Evolutionary conservation across 164 flowering plant genomes (phyloP).

Genomic region (Santalum album): DNA sequence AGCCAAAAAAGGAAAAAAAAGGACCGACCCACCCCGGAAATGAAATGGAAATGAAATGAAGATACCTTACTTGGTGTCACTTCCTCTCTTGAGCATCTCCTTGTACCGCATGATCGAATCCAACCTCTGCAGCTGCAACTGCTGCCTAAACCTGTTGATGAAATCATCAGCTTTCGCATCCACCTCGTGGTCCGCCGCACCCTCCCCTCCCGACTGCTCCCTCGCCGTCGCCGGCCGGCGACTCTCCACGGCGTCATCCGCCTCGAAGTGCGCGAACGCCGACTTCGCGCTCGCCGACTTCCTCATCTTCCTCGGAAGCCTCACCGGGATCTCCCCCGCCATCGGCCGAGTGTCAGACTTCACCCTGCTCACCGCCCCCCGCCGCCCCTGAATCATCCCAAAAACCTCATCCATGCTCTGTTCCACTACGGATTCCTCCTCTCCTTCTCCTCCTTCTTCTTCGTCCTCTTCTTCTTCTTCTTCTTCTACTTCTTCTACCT

Average conservation of each 20-base stretch:
- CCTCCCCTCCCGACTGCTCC: constrained; percentile 19
- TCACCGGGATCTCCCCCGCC: constrained; percentile 30
- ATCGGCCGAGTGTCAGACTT: constrained; percentile 46
- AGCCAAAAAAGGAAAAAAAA: neutral
- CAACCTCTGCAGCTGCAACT: constrained; percentile 37
- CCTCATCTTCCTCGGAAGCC: constrained; percentile 33
- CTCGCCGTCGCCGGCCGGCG: constrained; percentile 27
- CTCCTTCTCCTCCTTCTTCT: neutral
- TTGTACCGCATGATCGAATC: constrained; percentile 32
- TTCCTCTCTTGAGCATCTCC: constrained; percentile 23
- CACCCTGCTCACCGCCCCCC: constrained; percentile 17
- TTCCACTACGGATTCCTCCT: neutral
- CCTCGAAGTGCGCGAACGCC: constrained; percentile 20
- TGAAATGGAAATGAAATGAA: too few relatives aligned
- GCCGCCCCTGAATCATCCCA: constrained; percentile 3
- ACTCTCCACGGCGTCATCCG: constrained; percentile 18
- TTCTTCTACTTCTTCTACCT: neutral
- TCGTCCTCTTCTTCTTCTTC: too few relatives aligned
- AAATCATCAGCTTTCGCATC: constrained; percentile 43
- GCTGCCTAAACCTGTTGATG: constrained; percentile 40
- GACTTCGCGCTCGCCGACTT: neutral
- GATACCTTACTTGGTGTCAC: neutral
- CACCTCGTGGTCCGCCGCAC: constrained; percentile 27
- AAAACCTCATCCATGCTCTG: neutral
- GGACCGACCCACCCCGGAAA: constrained; percentile 3